phyloP scores from a whole-genome alignment of 345 rosid species.

The Gossypium mustelinum region DNA sequence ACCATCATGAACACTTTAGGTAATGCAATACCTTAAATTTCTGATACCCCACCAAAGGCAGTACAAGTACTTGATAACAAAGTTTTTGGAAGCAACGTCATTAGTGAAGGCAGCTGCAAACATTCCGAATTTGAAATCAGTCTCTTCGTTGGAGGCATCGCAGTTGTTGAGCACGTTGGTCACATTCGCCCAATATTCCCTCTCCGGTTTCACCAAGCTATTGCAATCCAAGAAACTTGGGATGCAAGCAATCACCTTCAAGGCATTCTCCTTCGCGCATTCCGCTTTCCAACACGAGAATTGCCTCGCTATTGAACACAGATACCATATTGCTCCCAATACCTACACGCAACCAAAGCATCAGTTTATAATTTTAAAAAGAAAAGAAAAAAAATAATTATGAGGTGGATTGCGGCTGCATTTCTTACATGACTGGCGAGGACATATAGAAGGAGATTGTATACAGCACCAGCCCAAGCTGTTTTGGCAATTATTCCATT shows the following conservation, averaged over 20 bases:
- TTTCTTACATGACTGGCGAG: constrained; percentile 72
- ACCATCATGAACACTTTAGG: background rate
- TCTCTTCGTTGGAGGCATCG: constrained; percentile 44
- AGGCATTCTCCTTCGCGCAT: constrained; percentile 44
- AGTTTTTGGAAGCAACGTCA: constrained; percentile 50
- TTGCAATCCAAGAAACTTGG: constrained; percentile 59
- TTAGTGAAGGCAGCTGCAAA: constrained; percentile 67
- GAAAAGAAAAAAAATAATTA: too few relatives aligned
- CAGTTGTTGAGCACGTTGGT: constrained; percentile 54
- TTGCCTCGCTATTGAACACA: constrained; percentile 64
- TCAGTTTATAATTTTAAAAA: too few relatives aligned
- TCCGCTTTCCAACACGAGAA: constrained; percentile 67
- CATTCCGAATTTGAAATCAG: constrained; percentile 63
- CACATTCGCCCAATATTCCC: constrained; percentile 65
- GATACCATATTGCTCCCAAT: constrained; percentile 79
- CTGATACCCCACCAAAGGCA: constrained; percentile 95
- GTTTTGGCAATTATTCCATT: constrained; percentile 69
- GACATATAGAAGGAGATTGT: constrained; percentile 70
- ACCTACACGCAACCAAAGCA: constrained; percentile 31
- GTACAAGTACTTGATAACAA: constrained; percentile 56
- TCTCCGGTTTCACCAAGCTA: constrained; percentile 36
- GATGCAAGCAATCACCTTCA: constrained; percentile 43
- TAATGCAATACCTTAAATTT: constrained; percentile 53
- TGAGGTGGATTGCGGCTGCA: background rate
- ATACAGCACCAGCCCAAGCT: constrained; percentile 87